Evolutionary conservation across 2,329 filamentous ascomycete genomes (phyloP), one percentile per base, ranked within the genome.

Genomic region (Fusarium vanettenii): DNA sequence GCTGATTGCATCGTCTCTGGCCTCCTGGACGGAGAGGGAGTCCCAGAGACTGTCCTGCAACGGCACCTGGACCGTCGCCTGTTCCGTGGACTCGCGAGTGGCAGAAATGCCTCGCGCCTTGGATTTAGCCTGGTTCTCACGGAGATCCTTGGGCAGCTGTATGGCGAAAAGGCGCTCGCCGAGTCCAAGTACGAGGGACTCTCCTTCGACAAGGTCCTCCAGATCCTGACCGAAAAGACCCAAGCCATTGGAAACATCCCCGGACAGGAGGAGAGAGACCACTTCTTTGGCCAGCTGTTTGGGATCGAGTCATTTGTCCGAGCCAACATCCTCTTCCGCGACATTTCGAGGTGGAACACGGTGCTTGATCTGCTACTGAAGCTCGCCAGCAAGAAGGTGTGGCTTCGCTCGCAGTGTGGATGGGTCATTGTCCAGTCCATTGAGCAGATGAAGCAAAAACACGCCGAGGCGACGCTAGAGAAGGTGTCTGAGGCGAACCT

Each of bases 41-140:
- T 87, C 5, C 73, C 86, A 4, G 89, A 92, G 79, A 76, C 84
- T 1, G 87, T 89, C 3, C 84, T 92, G 16, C 82, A 87, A 75
- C 85, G 89, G 68, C 91, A 92, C 76, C 84, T 92, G 33, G 89
- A 91, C 73, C 89, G 90, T 80, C 89, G 93, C 29, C 87, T 99
- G 41, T 94, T 98, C 81, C 91, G 94, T 64, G 97, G 97, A 45
- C 90, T 98, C 20, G 95, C 95, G 71, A 98, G 95, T 81, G 93
- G 95, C 64, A 92, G 95, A 67, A 98, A 98, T 85, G 94, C 94
- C 14, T 95, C 96, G 20, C 90, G 97, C 29, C 86, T 97, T 60
- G 97, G 97, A 5, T 98, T 97, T 82, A 97, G 95, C 64, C 88
- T 98, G 65, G 96, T 96, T 0, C 85, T 98, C 75, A 93, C 95